Evolutionary conservation across 2,329 filamentous ascomycete species (phyloP).

Genomic region (Xylaria sp.): DNA sequence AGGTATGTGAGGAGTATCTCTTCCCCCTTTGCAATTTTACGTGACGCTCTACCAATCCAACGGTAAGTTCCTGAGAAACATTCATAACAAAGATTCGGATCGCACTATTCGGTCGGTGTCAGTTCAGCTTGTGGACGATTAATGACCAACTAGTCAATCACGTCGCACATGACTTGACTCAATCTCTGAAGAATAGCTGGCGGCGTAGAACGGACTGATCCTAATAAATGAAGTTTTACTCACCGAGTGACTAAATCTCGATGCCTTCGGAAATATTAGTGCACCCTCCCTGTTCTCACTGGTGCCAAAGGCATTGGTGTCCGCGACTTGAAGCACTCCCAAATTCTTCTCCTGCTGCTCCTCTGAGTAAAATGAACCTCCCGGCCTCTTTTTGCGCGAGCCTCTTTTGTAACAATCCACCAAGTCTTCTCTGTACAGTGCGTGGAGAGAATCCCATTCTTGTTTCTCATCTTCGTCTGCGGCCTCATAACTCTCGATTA

Average conservation of each 20-base stretch:
- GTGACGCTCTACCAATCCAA: constrained; percentile 25
- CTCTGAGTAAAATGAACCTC: not conserved
- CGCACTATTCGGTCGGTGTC: constrained; percentile 19
- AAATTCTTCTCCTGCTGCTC: not conserved
- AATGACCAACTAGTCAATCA: not conserved
- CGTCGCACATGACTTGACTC: not conserved
- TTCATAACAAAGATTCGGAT: constrained; percentile 16
- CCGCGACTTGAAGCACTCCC: not conserved
- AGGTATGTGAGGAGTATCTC: constrained; percentile 21
- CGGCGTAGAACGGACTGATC: not conserved
- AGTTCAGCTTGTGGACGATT: not conserved
- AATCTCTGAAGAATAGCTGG: not conserved
- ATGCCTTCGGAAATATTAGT: constrained; percentile 23
- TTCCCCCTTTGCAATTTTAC: constrained; percentile 20
- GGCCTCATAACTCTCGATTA: constrained; percentile 18
- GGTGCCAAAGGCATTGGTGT: constrained; percentile 13
- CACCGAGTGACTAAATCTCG: constrained; percentile 35
- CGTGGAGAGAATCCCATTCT: constrained; percentile 15
- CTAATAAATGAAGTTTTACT: constrained; percentile 1
- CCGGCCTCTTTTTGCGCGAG: not conserved
- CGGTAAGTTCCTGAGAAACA: not conserved
- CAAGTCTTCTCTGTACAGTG: not conserved
- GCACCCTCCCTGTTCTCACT: not conserved
- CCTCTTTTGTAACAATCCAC: not conserved
- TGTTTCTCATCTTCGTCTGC: not conserved